Evolutionary conservation across 345 rosid genomes (phyloP).

Genomic region (Salix koriyanagi): DNA sequence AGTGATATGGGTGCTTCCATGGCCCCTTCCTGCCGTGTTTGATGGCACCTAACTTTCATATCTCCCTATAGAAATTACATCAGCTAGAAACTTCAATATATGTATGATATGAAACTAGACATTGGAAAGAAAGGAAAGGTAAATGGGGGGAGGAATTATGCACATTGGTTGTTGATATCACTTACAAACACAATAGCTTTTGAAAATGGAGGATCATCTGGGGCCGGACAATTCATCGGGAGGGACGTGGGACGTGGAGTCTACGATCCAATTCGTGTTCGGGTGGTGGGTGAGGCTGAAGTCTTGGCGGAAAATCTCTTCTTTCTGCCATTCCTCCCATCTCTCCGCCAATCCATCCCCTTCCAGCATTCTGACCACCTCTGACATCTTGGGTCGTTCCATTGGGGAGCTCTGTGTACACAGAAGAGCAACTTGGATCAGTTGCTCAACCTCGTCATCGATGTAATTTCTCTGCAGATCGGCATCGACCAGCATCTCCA

Average conservation of each 20-base stretch:
- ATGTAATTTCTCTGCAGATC: slow-evolving; percentile 60
- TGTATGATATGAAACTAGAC: slow-evolving; percentile 18
- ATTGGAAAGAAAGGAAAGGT: neutral
- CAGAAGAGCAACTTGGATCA: slow-evolving; percentile 81
- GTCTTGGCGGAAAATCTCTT: slow-evolving; percentile 61
- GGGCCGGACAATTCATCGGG: slow-evolving; percentile 80
- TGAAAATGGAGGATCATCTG: slow-evolving; percentile 43
- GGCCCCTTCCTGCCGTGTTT: slow-evolving; percentile 8
- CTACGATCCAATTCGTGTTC: slow-evolving; percentile 47
- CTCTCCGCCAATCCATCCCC: slow-evolving; percentile 85
- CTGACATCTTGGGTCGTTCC: slow-evolving; percentile 92
- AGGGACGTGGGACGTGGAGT: slow-evolving; percentile 58
- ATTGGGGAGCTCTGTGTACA: slow-evolving; percentile 70
- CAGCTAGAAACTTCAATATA: slow-evolving; percentile 11
- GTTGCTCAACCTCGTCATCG: slow-evolving; percentile 65
- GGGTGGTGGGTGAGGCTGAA: slow-evolving; percentile 36
- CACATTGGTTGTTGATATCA: slow-evolving; percentile 25
- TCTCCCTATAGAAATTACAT: slow-evolving; percentile 35
- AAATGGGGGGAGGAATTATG: slow-evolving; percentile 21
- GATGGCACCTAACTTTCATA: slow-evolving; percentile 26
- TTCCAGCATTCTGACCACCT: slow-evolving; percentile 93
- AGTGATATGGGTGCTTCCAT: slow-evolving; percentile 15
- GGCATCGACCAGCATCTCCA: slow-evolving; percentile 64
- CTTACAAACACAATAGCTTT: slow-evolving; percentile 14
- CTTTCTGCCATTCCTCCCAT: slow-evolving; percentile 98